Evolutionary conservation across 2,329 filamentous ascomycete genomes (phyloP).

Genomic region (Hymenotorrendiella dingleyae): DNA sequence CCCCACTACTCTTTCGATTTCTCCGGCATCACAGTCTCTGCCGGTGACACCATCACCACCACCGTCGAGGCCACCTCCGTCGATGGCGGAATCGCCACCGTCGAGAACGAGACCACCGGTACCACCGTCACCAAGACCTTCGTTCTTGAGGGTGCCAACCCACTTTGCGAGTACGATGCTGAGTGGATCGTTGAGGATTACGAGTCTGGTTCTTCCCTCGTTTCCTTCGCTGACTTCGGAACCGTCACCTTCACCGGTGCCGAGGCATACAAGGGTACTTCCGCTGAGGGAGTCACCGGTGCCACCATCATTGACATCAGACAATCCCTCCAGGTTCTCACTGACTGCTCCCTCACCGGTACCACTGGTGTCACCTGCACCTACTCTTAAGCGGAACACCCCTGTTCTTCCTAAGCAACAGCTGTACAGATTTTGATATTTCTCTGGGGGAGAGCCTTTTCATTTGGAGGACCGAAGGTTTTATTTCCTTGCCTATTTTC

Average conservation of each 20-base stretch:
- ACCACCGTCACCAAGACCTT: slow-evolving; percentile 39
- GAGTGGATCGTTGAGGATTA: slow-evolving; percentile 51
- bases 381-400: slow-evolving; percentile 16
- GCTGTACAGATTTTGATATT: too few species aligned
- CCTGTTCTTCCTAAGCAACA: too few species aligned
- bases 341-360: slow-evolving; percentile 9
- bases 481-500: too few species aligned
- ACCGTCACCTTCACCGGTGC: slow-evolving; percentile 39
- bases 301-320: slow-evolving; percentile 38
- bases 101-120: slow-evolving; percentile 42
- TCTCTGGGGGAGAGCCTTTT: too few species aligned
- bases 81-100: slow-evolving; percentile 37
- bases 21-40: slow-evolving; percentile 37
- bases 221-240: slow-evolving; percentile 42
- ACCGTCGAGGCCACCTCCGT: slow-evolving; percentile 37
- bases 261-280: slow-evolving; percentile 28
- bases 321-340: slow-evolving; percentile 33
- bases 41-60: slow-evolving; percentile 40
- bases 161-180: slow-evolving; percentile 40
- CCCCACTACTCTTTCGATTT: slow-evolving; percentile 51
- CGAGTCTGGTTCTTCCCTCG: slow-evolving; percentile 35
- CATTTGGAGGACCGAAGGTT: too few species aligned
- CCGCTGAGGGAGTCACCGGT: slow-evolving; percentile 27
- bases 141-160: slow-evolving; percentile 28
- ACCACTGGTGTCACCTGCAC: slow-evolving; percentile 12